phyloP scores from a whole-genome alignment of 2,329 filamentous ascomycete species.

The Colletotrichum spinosum region DNA sequence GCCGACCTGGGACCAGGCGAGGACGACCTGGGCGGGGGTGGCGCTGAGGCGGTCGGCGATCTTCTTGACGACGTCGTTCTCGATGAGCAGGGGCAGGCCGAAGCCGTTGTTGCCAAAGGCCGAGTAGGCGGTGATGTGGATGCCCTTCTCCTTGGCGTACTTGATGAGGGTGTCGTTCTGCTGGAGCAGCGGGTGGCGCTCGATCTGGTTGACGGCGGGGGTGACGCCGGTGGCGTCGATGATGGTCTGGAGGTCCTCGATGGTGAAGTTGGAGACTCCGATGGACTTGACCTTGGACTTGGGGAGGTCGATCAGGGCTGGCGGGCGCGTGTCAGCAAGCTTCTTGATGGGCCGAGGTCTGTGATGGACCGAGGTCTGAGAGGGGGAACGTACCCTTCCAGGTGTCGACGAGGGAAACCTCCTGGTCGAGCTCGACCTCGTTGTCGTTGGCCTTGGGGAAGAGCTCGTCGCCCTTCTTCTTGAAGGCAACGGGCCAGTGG shows the following conservation, averaged over 20 bases:
- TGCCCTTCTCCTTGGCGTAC: slow-evolving; percentile 72
- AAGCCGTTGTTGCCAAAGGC: slow-evolving; percentile 60
- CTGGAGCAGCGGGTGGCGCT: slow-evolving; percentile 75
- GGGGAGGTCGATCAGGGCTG: slow-evolving; percentile 66
- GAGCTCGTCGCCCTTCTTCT: slow-evolving; percentile 49
- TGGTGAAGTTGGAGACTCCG: slow-evolving; percentile 79
- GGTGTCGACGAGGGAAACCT: slow-evolving; percentile 54
- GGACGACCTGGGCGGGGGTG: slow-evolving; percentile 58
- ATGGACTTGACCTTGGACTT: slow-evolving; percentile 73
- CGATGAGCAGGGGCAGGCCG: slow-evolving; percentile 65
- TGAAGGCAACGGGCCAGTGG: slow-evolving; percentile 69
- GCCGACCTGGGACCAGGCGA: slow-evolving; percentile 69
- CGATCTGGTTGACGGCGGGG: slow-evolving; percentile 75
- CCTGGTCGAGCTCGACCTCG: slow-evolving; percentile 56
- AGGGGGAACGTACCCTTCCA: slow-evolving; percentile 51
- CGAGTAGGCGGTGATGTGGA: slow-evolving; percentile 76
- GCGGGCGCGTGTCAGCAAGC: not conserved
- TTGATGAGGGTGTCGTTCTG: slow-evolving; percentile 66
- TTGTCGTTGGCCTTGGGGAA: slow-evolving; percentile 57
- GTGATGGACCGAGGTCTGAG: not conserved
- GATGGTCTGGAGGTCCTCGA: slow-evolving; percentile 63
- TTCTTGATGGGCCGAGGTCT: not conserved
- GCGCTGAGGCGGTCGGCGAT: slow-evolving; percentile 62
- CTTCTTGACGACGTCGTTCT: slow-evolving; percentile 66
- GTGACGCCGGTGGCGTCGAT: slow-evolving; percentile 68